phyloP scores from a whole-genome alignment of 78 protist genomes.

The Planoprotostelium fungivorum region DNA sequence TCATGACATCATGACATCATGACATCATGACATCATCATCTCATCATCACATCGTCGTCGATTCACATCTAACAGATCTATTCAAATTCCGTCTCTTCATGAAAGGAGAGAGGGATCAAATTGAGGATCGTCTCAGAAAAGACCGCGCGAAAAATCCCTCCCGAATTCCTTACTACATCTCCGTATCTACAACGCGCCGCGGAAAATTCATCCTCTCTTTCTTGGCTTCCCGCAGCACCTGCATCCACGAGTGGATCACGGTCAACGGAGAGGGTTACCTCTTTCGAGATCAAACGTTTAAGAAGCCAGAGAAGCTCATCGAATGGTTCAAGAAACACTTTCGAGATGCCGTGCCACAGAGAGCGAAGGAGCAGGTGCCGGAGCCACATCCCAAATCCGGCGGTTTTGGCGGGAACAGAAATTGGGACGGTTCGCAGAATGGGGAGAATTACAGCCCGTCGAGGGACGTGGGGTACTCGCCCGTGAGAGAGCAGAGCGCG shows the following conservation, averaged over 20 bases:
- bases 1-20: not conserved
- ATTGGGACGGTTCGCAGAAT: not conserved
- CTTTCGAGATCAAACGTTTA: constrained; percentile 22
- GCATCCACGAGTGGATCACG: constrained; percentile 30
- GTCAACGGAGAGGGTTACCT: constrained; percentile 40
- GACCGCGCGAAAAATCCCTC: constrained; percentile 24
- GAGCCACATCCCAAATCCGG: not conserved
- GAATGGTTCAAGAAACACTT: constrained; percentile 43
- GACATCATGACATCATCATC: not conserved
- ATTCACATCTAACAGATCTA: too few species aligned
- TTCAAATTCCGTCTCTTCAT: too few species aligned
- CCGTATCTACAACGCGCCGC: constrained; percentile 11
- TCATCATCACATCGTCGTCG: not conserved
- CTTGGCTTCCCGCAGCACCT: constrained; percentile 13
- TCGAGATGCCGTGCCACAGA: constrained; percentile 7
- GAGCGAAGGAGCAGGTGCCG: not conserved
- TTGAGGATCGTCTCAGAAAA: not conserved
- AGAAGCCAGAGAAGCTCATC: constrained; percentile 23
- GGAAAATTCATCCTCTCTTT: constrained; percentile 31
- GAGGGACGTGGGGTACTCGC: too few species aligned
- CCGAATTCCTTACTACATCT: constrained; percentile 35
- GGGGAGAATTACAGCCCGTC: not conserved
- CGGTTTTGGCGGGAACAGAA: not conserved
- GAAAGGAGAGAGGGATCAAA: not conserved
- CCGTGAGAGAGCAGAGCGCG: not conserved